Base-by-base conservation (phyloP, 1,284 basidiomycete species). In the Tylopilus sp. region DNA sequence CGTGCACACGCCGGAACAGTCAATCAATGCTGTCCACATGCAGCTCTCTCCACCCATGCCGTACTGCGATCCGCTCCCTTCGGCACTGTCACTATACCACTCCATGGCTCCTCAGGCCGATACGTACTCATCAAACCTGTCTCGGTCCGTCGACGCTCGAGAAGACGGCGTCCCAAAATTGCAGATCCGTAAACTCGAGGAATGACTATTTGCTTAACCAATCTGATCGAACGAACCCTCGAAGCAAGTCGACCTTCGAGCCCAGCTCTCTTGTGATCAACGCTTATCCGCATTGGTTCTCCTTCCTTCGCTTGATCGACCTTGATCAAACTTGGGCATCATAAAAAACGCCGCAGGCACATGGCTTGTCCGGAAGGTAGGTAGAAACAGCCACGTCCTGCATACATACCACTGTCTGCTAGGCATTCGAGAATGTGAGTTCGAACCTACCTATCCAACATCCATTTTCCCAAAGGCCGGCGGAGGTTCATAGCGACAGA, bases 11-110 rank as follows among this genome's bases (percentile, higher is more conserved):
- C 42, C 41, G 24, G 34, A 39, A 47, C 17, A 28, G 15, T 12
- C 34, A 45, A 55, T 51, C 38, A 15, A 37, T 24, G 35, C 39
- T 35, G 37, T 34, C 18, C 35, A 4, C 50, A 46, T 35, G 55
- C 39, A 2, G 21, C 30, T 3, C 30, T 37, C 43, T 37, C 38
- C 49, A n/a, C 57, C n/a, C 14, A 6, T 31, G 31, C 31, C 4
- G 12, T 21, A 39, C 40, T 31, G 38, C 21, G 24, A 35, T 35
- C 12, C 35, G 10, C 20, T 28, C 18, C 28, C 36, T 24, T 37
- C 26, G n/a, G 20, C 35, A 24, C 20, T 35, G 18, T 38, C 46
- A 38, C 44, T 28, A 11, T 31, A 15, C 37, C 14, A 41, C 18
- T 11, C 1, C n/a, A 43, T 8, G 7, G 40, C 30, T 31, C 20